These are phyloP conservation scores for Cladosporium halotolerans DNA, from an alignment of 2,329 filamentous ascomycete species.

Conservation along the genomic window DNA sequence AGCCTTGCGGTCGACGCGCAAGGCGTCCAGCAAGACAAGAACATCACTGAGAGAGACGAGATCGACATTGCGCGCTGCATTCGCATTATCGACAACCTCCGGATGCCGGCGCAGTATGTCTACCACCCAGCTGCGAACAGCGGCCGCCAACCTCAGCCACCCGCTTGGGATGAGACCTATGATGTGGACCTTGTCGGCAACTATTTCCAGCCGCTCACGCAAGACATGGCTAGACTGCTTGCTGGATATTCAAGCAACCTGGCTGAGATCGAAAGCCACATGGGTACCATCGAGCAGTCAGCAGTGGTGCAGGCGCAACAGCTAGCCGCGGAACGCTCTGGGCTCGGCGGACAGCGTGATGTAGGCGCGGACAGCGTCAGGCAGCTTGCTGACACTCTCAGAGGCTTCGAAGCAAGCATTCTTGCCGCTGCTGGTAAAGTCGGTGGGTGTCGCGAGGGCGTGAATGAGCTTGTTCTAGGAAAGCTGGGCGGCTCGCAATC, in stretches of 20 bases:
- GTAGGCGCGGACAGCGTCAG: slow-evolving; percentile 33
- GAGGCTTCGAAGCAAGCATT: slow-evolving; percentile 45
- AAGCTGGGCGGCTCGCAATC: not conserved
- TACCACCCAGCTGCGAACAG: slow-evolving; percentile 30
- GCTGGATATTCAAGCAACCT: slow-evolving; percentile 38
- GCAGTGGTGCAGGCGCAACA: slow-evolving; percentile 40
- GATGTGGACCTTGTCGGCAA: slow-evolving; percentile 40
- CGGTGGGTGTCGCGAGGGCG: slow-evolving; percentile 42
- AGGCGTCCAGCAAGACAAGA: slow-evolving; percentile 52
- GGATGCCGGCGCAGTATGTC: slow-evolving; percentile 60
- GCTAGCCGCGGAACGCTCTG: slow-evolving; percentile 27
- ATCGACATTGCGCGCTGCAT: slow-evolving; percentile 66
- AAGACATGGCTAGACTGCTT: slow-evolving; percentile 35
- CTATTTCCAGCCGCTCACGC: slow-evolving; percentile 40
- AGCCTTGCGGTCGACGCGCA: slow-evolving; percentile 58
- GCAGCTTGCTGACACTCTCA: slow-evolving; percentile 42
- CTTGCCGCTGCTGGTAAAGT: slow-evolving; percentile 42
- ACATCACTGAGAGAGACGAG: slow-evolving; percentile 57
- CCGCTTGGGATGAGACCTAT: slow-evolving; percentile 24
- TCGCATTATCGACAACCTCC: slow-evolving; percentile 67
- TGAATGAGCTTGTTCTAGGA: slow-evolving; percentile 34
- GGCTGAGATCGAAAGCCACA: slow-evolving; percentile 43
- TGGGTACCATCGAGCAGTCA: slow-evolving; percentile 43
- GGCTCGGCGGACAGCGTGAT: slow-evolving; percentile 14
- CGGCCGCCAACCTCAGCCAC: slow-evolving; percentile 16